A percentile compares a stretch with the other conserved stretches of the same genome.
phyloP scores from a whole-genome alignment of 805 yeast species.

The Candida coleopterorum region DNA sequence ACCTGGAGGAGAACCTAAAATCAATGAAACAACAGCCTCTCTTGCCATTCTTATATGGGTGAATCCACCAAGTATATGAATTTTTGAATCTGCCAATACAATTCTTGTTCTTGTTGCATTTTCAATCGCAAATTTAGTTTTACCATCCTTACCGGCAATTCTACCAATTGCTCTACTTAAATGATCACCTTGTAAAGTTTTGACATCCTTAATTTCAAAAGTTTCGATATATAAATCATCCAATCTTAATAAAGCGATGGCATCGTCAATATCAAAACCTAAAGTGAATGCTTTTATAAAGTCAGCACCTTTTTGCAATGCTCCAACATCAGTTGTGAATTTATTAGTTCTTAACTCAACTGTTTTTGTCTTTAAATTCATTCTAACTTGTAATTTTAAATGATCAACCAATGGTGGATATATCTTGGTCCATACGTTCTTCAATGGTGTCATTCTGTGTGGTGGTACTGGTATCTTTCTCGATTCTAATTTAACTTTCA shows the following conservation, averaged over 20 bases:
- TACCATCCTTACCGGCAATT: slow-evolving; percentile 99
- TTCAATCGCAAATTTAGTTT: slow-evolving; percentile 97
- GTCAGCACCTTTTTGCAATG: slow-evolving; percentile 97
- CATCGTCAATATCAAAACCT: slow-evolving; percentile 96
- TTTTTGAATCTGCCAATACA: slow-evolving; percentile 93
- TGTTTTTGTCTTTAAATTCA: slow-evolving; percentile 83
- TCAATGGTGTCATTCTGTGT: slow-evolving; percentile 92
- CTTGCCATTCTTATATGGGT: slow-evolving; percentile 98
- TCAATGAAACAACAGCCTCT: slow-evolving; percentile 90
- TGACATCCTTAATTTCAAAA: slow-evolving; percentile 94
- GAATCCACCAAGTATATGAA: slow-evolving; percentile 95
- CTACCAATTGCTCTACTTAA: slow-evolving; percentile 98
- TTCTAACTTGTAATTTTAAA: slow-evolving; percentile 89
- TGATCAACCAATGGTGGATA: slow-evolving; percentile 96
- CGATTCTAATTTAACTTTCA: slow-evolving; percentile 73
- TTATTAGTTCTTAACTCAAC: slow-evolving; percentile 85
- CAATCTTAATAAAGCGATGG: slow-evolving; percentile 87
- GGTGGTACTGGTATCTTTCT: slow-evolving; percentile 95
- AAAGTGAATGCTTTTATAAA: slow-evolving; percentile 91
- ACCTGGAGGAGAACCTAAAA: slow-evolving; percentile 97
- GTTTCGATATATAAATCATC: slow-evolving; percentile 97
- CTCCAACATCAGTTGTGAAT: slow-evolving; percentile 84
- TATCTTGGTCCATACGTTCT: slow-evolving; percentile 85
- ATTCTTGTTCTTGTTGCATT: slow-evolving; percentile 98
- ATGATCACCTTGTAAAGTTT: slow-evolving; percentile 93